Conservation (phyloP, 306 rosid species). For the Oxytropis ochrocephala region DNA sequence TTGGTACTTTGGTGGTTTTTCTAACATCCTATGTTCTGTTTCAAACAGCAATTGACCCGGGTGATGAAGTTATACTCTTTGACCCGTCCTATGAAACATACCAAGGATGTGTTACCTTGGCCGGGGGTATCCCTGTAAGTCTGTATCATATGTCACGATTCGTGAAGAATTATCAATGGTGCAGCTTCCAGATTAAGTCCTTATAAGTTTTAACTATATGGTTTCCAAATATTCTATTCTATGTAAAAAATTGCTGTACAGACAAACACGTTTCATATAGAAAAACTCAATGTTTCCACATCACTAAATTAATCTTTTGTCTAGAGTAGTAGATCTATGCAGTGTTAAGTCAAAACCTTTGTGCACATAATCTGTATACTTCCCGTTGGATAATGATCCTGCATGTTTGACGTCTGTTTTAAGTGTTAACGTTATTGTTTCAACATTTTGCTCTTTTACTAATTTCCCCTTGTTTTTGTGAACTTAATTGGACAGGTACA, state of each 20-base stretch:
- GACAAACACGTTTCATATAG: background rate
- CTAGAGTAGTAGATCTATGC: background rate
- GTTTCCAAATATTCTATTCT: background rate
- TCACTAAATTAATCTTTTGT: background rate
- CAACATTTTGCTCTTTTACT: background rate
- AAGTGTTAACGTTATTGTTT: constrained; percentile 5
- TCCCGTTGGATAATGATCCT: background rate
- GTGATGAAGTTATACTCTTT: constrained; percentile 69
- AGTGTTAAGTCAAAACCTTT: background rate
- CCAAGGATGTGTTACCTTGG: constrained; percentile 52
- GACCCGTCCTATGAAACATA: constrained; percentile 71
- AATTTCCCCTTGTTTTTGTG: background rate
- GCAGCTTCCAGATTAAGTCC: background rate
- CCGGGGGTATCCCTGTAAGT: constrained; percentile 74
- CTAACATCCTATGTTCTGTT: constrained; percentile 15
- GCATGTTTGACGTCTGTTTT: background rate
- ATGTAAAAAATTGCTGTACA: background rate
- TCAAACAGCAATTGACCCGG: constrained; percentile 64
- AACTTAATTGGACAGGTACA: constrained; percentile 43
- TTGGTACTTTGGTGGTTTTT: background rate
- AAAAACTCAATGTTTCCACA: background rate
- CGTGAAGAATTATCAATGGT: background rate
- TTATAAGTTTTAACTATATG: background rate
- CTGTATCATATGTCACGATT: background rate
- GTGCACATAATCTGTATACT: background rate